phyloP scores from a whole-genome alignment of 2,329 filamentous ascomycete genomes.

The Fusarium sp. region DNA sequence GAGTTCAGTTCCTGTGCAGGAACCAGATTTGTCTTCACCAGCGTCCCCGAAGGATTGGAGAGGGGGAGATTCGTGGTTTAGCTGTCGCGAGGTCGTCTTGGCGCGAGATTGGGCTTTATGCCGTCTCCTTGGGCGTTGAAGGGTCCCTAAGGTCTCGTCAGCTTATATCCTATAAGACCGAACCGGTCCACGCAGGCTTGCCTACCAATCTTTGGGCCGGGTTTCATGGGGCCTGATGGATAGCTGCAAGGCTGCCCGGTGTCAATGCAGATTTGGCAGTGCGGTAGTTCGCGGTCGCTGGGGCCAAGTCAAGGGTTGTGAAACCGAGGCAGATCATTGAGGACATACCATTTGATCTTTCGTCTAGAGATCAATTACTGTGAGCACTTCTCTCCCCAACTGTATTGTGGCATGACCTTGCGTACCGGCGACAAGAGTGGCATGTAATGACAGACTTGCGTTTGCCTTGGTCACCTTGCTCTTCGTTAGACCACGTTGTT shows the following conservation, averaged over 20 bases:
- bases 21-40: neutral
- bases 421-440: neutral
- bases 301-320: neutral
- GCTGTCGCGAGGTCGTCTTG: neutral
- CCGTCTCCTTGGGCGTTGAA: neutral
- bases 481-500: neutral
- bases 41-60: neutral
- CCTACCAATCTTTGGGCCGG: neutral
- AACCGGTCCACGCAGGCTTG: neutral
- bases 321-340: neutral
- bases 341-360: neutral
- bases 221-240: neutral
- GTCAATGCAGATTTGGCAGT: neutral
- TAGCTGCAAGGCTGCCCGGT: neutral
- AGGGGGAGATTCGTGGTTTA: neutral
- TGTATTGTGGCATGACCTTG: neutral
- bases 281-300: neutral
- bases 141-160: neutral
- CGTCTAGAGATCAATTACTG: neutral
- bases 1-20: neutral
- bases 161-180: neutral
- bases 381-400: neutral
- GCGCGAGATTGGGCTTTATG: neutral
- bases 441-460: neutral
- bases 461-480: neutral